These are phyloP conservation scores for Penicillium sp. DNA, from an alignment of 2,329 filamentous ascomycete genomes.

Conservation along the genomic window DNA sequence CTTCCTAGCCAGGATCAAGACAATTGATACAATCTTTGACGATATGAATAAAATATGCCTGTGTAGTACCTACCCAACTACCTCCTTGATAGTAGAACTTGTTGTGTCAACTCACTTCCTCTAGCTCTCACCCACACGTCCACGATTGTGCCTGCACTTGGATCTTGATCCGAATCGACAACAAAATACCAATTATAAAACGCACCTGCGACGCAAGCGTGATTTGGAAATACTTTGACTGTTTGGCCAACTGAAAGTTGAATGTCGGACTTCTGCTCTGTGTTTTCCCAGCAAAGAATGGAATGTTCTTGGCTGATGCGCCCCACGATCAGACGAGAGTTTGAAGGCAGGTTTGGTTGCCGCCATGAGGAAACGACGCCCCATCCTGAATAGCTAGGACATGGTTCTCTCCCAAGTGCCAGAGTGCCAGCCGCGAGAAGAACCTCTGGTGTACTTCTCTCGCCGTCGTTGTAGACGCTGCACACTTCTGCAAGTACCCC, in stretches of 20 bases:
- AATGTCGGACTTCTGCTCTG: slow-evolving; percentile 33
- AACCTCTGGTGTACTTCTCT: slow-evolving; percentile 54
- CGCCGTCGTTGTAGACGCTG: slow-evolving; percentile 62
- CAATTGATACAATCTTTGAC: no score
- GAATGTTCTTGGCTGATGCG: slow-evolving; percentile 76
- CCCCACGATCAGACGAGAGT: slow-evolving; percentile 61
- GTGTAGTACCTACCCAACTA: no score
- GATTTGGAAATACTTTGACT: slow-evolving; percentile 72
- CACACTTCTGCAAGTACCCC: slow-evolving; percentile 69
- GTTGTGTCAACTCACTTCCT: slow-evolving; percentile 11
- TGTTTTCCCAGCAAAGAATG: slow-evolving; percentile 58
- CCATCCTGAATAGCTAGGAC: slow-evolving; percentile 67
- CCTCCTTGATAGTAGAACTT: neutral
- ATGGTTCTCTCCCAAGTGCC: slow-evolving; percentile 69
- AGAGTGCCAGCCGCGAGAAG: slow-evolving; percentile 66
- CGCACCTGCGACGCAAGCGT: slow-evolving; percentile 72
- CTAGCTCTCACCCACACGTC: slow-evolving; percentile 65
- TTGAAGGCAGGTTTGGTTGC: slow-evolving; percentile 31
- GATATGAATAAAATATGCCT: no score
- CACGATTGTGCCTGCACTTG: slow-evolving; percentile 58
- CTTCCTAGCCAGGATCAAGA: no score
- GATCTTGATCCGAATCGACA: slow-evolving; percentile 58
- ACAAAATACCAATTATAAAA: slow-evolving; percentile 70
- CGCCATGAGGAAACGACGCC: slow-evolving; percentile 64
- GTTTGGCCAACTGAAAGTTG: slow-evolving; percentile 60